Base-by-base conservation (phyloP, 1,284 basidiomycete species). In the Erythrobasidium hasegawianum region DNA sequence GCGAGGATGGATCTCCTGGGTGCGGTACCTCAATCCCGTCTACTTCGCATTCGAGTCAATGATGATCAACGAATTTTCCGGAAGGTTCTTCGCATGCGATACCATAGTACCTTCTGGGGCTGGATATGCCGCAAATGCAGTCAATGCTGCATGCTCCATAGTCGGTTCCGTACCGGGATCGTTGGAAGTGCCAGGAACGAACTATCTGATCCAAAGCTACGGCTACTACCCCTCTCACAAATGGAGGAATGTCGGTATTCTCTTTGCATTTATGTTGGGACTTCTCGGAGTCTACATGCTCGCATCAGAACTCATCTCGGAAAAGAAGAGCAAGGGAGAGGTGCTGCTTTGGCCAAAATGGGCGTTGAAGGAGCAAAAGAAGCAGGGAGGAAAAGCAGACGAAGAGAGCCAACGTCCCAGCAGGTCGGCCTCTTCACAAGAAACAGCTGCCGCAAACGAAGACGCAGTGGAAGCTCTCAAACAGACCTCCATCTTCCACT, bases 221-320 rank as follows among this genome's bases (percentile, higher is more conserved):
- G 80, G 78, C 0, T 94, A 89, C 76, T 74, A 78, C 45, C 59
- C 52, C 16, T 20, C n/a, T 81, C 79, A 90, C 73, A 75, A 86
- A 8, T 91, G 89, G 89, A 81, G 83, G 26, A 83, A 85, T 73
- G 80, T 83, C 68, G 85, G 84, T 40, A 82, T 86, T 58, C 72
- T 84, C 58, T 68, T 83, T 57, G 82, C 75, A 0, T 86, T 85
- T 74, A 78, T 81, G 64, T 16, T 83, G 57, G 78, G 29, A 24
- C 13, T 53, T 10, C 26, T 53, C 29, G 20, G 24, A 2, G 71
- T 79, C 27, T 83, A 86, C 68, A 80, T 87, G 43, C 26, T 79
- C 60, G 82, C 83, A 57, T 81, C 84, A 16, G 81, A 82, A 71
- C 75, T 78, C 69, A 79, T 81, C 71, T 77, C 78, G 2, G 79